Conservation (phyloP, 2,329 filamentous ascomycete genomes). For the Sporothrix mexicana region DNA sequence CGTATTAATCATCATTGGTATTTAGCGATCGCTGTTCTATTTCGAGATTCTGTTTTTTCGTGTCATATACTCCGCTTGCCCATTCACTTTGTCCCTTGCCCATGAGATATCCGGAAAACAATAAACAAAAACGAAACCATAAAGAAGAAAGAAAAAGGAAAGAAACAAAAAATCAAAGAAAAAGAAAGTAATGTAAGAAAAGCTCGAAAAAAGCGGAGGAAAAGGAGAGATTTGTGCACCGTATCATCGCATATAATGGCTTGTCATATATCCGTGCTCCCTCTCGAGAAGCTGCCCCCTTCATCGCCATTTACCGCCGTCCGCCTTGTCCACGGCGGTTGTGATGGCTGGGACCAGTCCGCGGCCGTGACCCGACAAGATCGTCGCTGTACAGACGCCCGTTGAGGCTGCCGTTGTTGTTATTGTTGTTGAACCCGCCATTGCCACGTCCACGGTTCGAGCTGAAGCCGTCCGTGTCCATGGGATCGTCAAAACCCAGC, state of each 20-base stretch:
- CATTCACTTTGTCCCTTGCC: constrained; percentile 10
- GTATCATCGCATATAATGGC: too few species aligned
- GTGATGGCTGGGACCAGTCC: neutral
- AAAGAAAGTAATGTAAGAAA: neutral
- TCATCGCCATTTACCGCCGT: constrained; percentile 15
- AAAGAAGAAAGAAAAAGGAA: neutral
- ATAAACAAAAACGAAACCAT: neutral
- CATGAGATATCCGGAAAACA: constrained; percentile 16
- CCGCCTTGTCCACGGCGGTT: constrained; percentile 31
- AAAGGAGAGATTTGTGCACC: neutral
- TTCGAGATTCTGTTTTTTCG: constrained; percentile 9
- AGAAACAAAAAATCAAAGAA: constrained; percentile 13
- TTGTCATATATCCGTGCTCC: too few species aligned
- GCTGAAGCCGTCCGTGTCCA: constrained; percentile 46
- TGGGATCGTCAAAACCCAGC: constrained; percentile 59
- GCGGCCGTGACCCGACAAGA: constrained; percentile 33
- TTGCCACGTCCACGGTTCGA: constrained; percentile 33
- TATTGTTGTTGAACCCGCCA: neutral
- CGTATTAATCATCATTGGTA: neutral
- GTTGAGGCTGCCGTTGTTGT: constrained; percentile 23
- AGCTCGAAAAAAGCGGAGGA: too few species aligned
- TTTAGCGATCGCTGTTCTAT: constrained; percentile 19
- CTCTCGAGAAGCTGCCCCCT: neutral
- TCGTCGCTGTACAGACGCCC: constrained; percentile 60
- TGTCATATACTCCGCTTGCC: constrained; percentile 11